These are phyloP conservation scores for Chlorella sp. DNA, from an alignment of 139 green algal species.

Conservation along the genomic window DNA sequence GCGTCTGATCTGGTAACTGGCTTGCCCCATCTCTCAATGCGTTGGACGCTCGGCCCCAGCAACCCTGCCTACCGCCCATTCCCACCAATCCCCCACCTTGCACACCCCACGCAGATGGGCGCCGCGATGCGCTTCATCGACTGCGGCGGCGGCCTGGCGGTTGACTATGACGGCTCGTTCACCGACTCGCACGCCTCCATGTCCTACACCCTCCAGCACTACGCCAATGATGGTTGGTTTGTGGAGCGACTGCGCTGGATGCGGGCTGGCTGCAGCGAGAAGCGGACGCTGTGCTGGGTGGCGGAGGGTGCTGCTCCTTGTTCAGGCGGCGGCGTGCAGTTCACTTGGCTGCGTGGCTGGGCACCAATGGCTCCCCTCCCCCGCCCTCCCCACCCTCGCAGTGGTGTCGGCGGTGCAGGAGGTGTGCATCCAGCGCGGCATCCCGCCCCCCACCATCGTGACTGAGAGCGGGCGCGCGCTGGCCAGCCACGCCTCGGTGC, in stretches of 20 bases:
- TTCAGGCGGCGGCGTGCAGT: too few species aligned
- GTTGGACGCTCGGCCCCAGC: too few species aligned
- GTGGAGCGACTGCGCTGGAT: too few species aligned
- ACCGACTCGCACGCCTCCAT: slow-evolving; percentile 45
- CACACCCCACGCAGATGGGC: slow-evolving; percentile 37
- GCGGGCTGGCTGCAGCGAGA: too few species aligned
- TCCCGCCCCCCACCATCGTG: slow-evolving; percentile 56
- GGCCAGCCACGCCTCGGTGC: slow-evolving; percentile 66
- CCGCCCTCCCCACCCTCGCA: background rate
- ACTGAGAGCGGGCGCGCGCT: slow-evolving; percentile 67
- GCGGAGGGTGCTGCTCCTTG: too few species aligned
- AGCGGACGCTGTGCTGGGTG: too few species aligned
- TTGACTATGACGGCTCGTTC: slow-evolving; percentile 68
- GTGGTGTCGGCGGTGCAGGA: slow-evolving; percentile 52
- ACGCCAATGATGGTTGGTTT: slow-evolving; percentile 11
- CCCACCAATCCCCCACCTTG: too few species aligned
- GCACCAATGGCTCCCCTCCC: too few species aligned
- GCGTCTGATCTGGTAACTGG: too few species aligned
- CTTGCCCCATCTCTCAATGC: too few species aligned
- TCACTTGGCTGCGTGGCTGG: too few species aligned
- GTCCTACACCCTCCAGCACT: slow-evolving; percentile 58
- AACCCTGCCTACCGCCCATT: too few species aligned
- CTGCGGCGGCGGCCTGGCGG: slow-evolving; percentile 65
- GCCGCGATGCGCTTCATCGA: slow-evolving; percentile 61
- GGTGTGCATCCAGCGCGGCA: slow-evolving; percentile 58